phyloP scores from a whole-genome alignment of 2,329 filamentous ascomycete genomes.

The Trichoderma koningiopsis region DNA sequence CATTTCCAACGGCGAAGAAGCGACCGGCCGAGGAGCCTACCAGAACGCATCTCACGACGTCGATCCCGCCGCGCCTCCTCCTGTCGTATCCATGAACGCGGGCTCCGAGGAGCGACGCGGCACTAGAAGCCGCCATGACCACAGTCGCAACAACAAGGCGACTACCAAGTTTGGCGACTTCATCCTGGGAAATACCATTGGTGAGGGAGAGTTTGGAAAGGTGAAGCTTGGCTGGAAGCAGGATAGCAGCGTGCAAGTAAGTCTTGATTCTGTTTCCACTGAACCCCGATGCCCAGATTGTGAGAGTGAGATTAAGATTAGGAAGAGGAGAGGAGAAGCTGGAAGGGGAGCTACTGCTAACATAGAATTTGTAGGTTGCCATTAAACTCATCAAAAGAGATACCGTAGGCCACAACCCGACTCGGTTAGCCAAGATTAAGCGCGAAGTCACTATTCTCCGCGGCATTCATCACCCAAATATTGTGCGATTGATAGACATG shows the following conservation, averaged over 20 bases:
- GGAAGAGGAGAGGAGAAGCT: neutral
- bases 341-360: neutral
- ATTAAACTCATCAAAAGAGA: conserved; percentile 98
- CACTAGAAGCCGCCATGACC: conserved; percentile 61
- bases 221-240: conserved; percentile 99
- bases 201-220: conserved; percentile 97
- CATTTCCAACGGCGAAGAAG: conserved; percentile 47
- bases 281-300: neutral
- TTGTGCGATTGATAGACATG: conserved; percentile 96
- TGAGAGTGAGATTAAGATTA: neutral
- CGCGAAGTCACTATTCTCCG: conserved; percentile 91
- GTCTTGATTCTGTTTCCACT: conserved; percentile 23
- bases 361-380: conserved; percentile 64
- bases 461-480: conserved; percentile 91
- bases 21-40: conserved; percentile 35
- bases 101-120: conserved; percentile 52
- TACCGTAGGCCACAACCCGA: conserved; percentile 83
- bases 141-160: conserved; percentile 60
- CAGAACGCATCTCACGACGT: conserved; percentile 34
- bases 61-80: conserved; percentile 51
- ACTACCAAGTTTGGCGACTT: conserved; percentile 90
- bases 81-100: conserved; percentile 48
- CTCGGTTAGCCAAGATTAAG: conserved; percentile 91
- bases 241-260: conserved; percentile 81
- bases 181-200: conserved; percentile 91